Percentiles rank a stretch among this genome's conserved stretches.
Evolutionary conservation across 169 alveolate species (phyloP).

Genomic region (Eimeria tenella): DNA sequence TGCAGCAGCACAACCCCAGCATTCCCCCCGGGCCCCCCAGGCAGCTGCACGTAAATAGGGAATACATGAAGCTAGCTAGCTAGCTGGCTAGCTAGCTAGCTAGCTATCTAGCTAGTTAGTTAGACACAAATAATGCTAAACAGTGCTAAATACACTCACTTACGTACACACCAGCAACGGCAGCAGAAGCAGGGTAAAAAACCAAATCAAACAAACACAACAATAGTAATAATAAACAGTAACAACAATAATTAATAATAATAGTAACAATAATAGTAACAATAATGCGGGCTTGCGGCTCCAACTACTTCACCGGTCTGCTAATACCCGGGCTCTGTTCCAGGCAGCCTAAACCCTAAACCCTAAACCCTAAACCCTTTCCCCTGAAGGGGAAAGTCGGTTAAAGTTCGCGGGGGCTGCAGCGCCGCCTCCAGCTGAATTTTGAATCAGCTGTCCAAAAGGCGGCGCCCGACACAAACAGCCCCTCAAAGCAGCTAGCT

Average conservation of each 20-base stretch:
- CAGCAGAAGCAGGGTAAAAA: not conserved
- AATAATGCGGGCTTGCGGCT: not conserved
- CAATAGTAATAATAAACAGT: not conserved
- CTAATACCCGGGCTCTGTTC: not conserved
- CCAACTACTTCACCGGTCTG: not conserved
- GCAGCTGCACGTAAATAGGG: too few relatives aligned
- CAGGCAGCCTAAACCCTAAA: constrained; percentile 2
- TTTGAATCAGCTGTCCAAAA: too few relatives aligned
- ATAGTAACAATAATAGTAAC: not conserved
- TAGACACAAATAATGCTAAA: too few relatives aligned
- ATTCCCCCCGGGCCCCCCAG: too few relatives aligned
- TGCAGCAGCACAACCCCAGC: too few relatives aligned
- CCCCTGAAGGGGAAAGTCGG: not conserved
- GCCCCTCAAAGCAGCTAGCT: not conserved
- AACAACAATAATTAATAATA: not conserved
- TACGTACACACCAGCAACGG: not conserved
- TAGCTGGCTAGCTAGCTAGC: too few relatives aligned
- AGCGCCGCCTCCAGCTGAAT: too few relatives aligned
- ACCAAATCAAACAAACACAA: not conserved
- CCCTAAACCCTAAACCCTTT: constrained; percentile 15
- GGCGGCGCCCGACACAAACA: too few relatives aligned
- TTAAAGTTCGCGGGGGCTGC: not conserved
- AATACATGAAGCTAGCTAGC: too few relatives aligned
- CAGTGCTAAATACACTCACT: too few relatives aligned
- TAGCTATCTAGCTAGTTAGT: too few relatives aligned